A percentile compares a stretch with the other conserved stretches of the same genome.
These are phyloP conservation scores for Blastocystis sp. DNA, from an alignment of 352 stramenopile species.

Conservation along the genomic window DNA sequence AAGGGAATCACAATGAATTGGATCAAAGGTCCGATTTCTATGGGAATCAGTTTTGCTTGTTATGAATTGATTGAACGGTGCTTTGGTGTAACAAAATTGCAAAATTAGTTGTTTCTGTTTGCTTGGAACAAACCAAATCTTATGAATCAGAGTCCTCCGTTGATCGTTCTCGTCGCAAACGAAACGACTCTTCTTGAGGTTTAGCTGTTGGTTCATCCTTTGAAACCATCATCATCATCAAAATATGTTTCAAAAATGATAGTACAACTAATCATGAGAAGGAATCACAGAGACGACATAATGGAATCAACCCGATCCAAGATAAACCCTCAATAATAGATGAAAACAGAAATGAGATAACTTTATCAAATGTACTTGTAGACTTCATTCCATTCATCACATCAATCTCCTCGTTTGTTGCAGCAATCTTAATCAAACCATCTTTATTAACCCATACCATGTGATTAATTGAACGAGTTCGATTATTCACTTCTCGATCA, in stretches of 20 bases:
- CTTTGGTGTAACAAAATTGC: conserved; percentile 70
- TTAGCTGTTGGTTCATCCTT: neutral
- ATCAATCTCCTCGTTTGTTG: conserved; percentile 18
- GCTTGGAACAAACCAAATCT: neutral
- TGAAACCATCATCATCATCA: conserved; percentile 21
- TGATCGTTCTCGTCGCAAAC: neutral
- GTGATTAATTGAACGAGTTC: neutral
- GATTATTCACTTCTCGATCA: neutral
- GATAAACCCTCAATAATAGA: conserved; percentile 30
- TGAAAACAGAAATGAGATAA: conserved; percentile 33
- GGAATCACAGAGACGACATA: neutral
- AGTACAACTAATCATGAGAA: neutral
- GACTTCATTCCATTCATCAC: conserved; percentile 23
- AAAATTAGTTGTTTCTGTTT: conserved; percentile 31
- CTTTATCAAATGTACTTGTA: neutral
- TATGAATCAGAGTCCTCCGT: neutral
- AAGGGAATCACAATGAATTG: conserved; percentile 86
- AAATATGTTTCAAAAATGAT: conserved; percentile 21
- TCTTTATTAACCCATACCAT: neutral
- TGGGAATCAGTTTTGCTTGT: conserved; percentile 81
- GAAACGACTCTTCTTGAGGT: neutral
- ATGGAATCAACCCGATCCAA: neutral
- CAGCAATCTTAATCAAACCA: neutral
- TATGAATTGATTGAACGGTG: conserved; percentile 79
- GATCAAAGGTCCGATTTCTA: conserved; percentile 83